phyloP scores from a whole-genome alignment of 495 filamentous ascomycete genomes.

The Xylaria cubensis region DNA sequence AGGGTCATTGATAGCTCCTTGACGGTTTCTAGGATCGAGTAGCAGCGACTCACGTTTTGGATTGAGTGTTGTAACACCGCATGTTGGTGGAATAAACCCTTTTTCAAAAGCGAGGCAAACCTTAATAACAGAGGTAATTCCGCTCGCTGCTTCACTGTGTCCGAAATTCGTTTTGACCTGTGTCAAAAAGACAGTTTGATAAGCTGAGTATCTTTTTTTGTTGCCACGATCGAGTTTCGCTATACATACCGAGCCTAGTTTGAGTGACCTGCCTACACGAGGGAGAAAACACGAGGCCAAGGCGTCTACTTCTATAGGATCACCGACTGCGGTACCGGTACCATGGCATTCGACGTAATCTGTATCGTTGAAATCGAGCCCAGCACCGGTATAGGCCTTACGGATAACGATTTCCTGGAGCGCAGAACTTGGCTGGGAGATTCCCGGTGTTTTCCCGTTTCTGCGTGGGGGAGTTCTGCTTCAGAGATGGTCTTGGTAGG shows the following conservation, averaged over 20 bases:
- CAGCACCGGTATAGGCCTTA: slow-evolving; percentile 43
- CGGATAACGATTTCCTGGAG: slow-evolving; percentile 56
- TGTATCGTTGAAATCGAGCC: slow-evolving; percentile 45
- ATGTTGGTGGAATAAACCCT: neutral
- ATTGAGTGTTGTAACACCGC: slow-evolving; percentile 36
- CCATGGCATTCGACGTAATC: slow-evolving; percentile 58
- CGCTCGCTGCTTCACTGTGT: slow-evolving; percentile 59
- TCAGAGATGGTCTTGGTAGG: neutral
- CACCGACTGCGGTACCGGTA: slow-evolving; percentile 59
- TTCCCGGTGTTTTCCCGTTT: slow-evolving; percentile 51
- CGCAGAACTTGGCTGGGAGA: slow-evolving; percentile 50
- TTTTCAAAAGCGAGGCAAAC: neutral
- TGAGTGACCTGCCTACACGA: neutral
- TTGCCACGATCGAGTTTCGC: neutral
- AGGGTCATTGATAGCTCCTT: neutral
- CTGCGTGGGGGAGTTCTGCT: slow-evolving; percentile 32
- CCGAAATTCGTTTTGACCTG: slow-evolving; percentile 62
- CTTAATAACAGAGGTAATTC: slow-evolving; percentile 10
- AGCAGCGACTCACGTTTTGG: slow-evolving; percentile 33
- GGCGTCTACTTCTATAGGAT: slow-evolving; percentile 52
- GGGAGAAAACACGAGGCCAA: slow-evolving; percentile 33
- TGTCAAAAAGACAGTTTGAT: neutral
- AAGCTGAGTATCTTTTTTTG: neutral
- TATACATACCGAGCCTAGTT: neutral
- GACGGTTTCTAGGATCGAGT: neutral